Base-by-base conservation (phyloP, 345 rosid species). In the Aquilaria malaccensis region DNA sequence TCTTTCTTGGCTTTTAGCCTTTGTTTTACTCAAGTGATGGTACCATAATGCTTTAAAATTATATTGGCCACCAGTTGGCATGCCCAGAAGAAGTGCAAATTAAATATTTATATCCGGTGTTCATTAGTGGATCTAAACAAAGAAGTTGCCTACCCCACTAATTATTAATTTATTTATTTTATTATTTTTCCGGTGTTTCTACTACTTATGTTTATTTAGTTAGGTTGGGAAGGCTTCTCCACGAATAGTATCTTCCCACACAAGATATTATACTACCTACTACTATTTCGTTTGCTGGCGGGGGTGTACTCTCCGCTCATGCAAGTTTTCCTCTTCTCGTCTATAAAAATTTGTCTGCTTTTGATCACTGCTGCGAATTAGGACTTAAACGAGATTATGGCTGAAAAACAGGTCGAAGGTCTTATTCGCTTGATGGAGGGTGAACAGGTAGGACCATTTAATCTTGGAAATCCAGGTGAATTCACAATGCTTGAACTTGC, bases 401-500 rank as follows among this genome's bases (percentile, higher is more conserved):
- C n/a, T 53, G 63, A 54, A 37, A 3, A 67, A 59, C 72, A 94
- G 99, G 99, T 94, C 52, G 99, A 88, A 76, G 99, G 96, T 68
- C 76, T 94, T 65, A 90, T 94, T 92, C 92, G 99, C 47, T 81
- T 94, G 59, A 94, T 94, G 99, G 99, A 88, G 70, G 99, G 99
- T 55, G 99, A 94, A 67, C 99, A 90, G 29, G 96, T 90, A 37
- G 99, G 99, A 14, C 99, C 97, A 49, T 94, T 94, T 72, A 94
- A 94, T 73, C 92, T 88, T 53, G 98, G 97, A 46, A 93, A 93
- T 73, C 98, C 98, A 0, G 99, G 99, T 55, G 97, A 94, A 85
- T 93, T 93, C 78, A 93, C 98, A 71, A 90, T 94, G 99, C 86
- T 94, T 55, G 97, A 94, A 74, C 99, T 94, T 47, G 97, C 99